A percentile compares a stretch with the other conserved stretches of the same genome.
phyloP scores from a whole-genome alignment of 805 yeast genomes.

The Pichia nanzhaoensis region DNA sequence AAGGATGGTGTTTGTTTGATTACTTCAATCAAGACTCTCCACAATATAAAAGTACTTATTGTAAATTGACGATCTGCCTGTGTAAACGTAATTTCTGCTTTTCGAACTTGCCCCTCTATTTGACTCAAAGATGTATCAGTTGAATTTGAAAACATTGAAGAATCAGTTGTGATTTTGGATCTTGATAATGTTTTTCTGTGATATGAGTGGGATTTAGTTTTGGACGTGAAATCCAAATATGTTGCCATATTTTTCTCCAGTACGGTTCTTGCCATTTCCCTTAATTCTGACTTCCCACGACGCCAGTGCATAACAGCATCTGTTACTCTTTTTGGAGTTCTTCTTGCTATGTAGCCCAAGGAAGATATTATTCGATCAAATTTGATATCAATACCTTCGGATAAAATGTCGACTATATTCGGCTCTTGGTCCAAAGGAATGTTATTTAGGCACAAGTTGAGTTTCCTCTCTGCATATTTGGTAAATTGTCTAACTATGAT shows the following conservation, averaged over 20 bases:
- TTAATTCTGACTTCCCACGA: slow-evolving; percentile 83
- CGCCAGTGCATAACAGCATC: slow-evolving; percentile 99
- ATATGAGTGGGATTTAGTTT: neutral
- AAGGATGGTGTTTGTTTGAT: slow-evolving; percentile 80
- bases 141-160: neutral
- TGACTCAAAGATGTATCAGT: slow-evolving; percentile 13
- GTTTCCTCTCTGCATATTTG: slow-evolving; percentile 83
- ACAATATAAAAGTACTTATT: slow-evolving; percentile 79
- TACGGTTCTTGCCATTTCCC: slow-evolving; percentile 53
- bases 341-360: slow-evolving; percentile 82
- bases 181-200: slow-evolving; percentile 24
- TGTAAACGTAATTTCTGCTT: slow-evolving; percentile 59
- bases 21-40: slow-evolving; percentile 88
- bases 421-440: slow-evolving; percentile 67
- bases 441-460: slow-evolving; percentile 60
- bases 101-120: slow-evolving; percentile 26
- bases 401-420: slow-evolving; percentile 66
- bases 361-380: slow-evolving; percentile 85
- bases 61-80: slow-evolving; percentile 83
- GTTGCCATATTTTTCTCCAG: slow-evolving; percentile 35
- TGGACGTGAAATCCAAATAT: slow-evolving; percentile 18
- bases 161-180: slow-evolving; percentile 10
- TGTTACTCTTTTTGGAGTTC: slow-evolving; percentile 90
- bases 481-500: slow-evolving; percentile 94
- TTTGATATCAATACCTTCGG: slow-evolving; percentile 78